Base-by-base conservation (phyloP, 2,329 filamentous ascomycete genomes). In the Fusarium sp. region DNA sequence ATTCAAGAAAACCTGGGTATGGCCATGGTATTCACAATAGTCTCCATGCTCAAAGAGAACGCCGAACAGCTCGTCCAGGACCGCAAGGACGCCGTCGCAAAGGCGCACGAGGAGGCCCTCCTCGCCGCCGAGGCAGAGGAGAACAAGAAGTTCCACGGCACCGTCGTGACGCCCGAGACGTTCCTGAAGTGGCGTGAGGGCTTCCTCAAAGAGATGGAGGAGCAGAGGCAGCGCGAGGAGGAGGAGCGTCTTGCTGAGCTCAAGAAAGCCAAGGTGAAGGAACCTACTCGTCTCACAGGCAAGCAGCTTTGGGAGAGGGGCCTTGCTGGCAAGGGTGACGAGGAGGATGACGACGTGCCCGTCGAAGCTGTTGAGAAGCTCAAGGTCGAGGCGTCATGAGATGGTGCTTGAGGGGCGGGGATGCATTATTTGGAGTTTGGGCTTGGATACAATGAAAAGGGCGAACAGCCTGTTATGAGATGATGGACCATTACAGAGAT, bases 61-160 rank as follows among this genome's bases (percentile, higher is more conserved):
- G 95, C 95, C n/a, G 96, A 99, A 83, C 87, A 91, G 73, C 87
- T 99, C 62, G 90, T 98, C 72, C 82, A 87, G 15, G 90, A 94
- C 68, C 90, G 96, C 47, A 89, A 90, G 76, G 89, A 89, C 62
- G 92, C 86, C 9, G 88, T 85, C 2, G 87, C 87, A 8, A 87
- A 89, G 75, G 86, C 76, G 44, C 82, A 84, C 4, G 89, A 92
- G 71, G 88, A 91, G 76, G 82, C 75, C 13, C 61, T 83, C 13
- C 79, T 86, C 7, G 89, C 85, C 11, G 89, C 88, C 1, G 96
- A 99, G 82, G 90, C 92, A 67, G 94, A 96, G 80, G 96, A 99
- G 85, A 99, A 99, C 80, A 90, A 92, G 75, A 98, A 98, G 82
- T 99, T 99, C 81, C 93, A 97, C 79, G 96, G 96, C 62, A 94